phyloP scores from a whole-genome alignment of 495 filamentous ascomycete species.

The Cercophora scortea region DNA sequence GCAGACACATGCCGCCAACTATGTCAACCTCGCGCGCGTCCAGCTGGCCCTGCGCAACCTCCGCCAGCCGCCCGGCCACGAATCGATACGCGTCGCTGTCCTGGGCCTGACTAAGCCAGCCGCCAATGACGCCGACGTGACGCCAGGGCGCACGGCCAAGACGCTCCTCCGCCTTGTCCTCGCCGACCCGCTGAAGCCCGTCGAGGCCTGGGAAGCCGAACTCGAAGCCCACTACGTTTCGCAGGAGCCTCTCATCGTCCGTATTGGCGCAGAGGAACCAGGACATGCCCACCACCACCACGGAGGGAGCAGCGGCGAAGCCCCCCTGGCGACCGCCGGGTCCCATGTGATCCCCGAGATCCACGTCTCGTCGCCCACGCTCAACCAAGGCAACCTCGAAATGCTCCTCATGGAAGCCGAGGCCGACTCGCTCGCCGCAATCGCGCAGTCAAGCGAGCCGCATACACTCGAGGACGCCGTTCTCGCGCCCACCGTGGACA shows the following conservation, averaged over 20 bases:
- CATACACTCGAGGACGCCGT: conserved; percentile 45
- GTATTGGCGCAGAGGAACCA: conserved; percentile 21
- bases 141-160: conserved; percentile 30
- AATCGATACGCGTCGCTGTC: conserved; percentile 64
- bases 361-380: conserved; percentile 55
- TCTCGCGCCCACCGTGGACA: conserved; percentile 66
- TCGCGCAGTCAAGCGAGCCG: conserved; percentile 11
- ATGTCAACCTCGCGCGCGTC: conserved; percentile 67
- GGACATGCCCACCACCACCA: background rate
- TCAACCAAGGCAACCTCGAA: conserved; percentile 66
- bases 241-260: conserved; percentile 38
- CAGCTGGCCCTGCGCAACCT: conserved; percentile 74
- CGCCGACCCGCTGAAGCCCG: conserved; percentile 63
- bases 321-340: conserved; percentile 15
- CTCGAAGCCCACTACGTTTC: conserved; percentile 42
- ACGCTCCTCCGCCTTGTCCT: conserved; percentile 63
- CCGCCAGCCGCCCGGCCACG: conserved; percentile 49
- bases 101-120: conserved; percentile 33
- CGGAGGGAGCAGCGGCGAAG: background rate
- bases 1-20: conserved; percentile 51
- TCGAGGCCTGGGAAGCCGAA: conserved; percentile 63
- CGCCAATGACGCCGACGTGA: background rate
- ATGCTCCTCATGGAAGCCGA: conserved; percentile 61
- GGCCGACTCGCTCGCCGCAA: conserved; percentile 36
- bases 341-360: conserved; percentile 37